Percentiles rank a stretch among this genome's conserved stretches.
These are phyloP conservation scores for Aspergillus panamensis DNA, from an alignment of 495 filamentous ascomycete species.

Conservation along the genomic window DNA sequence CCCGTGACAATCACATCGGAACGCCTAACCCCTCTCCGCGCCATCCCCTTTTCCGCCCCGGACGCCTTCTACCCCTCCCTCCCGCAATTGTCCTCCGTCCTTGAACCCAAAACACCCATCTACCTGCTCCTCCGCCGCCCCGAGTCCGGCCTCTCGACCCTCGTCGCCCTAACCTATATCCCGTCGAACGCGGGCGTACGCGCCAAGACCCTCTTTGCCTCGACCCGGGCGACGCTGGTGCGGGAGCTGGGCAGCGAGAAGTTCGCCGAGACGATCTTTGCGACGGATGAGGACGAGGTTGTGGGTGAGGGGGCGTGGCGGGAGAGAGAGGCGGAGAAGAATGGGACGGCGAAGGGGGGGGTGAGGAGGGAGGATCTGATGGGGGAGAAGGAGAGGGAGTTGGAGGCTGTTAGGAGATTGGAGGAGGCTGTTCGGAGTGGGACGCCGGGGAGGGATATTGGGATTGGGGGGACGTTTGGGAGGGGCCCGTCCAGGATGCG, in stretches of 20 bases:
- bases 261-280: constrained; percentile 79
- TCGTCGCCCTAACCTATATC: constrained; percentile 84
- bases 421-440: constrained; percentile 77
- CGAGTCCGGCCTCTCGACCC: constrained; percentile 42
- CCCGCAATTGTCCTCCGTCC: constrained; percentile 61
- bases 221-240: constrained; percentile 76
- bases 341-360: constrained; percentile 19
- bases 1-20: constrained; percentile 77
- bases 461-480: constrained; percentile 59
- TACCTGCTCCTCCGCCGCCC: constrained; percentile 82
- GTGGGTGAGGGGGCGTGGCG: constrained; percentile 69
- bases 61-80: constrained; percentile 57
- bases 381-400: constrained; percentile 79
- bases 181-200: constrained; percentile 86
- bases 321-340: constrained; percentile 66
- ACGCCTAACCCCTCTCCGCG: constrained; percentile 59
- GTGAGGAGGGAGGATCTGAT: constrained; percentile 59
- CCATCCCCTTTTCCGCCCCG: constrained; percentile 53
- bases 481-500: constrained; percentile 49
- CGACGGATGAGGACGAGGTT: constrained; percentile 63
- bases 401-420: constrained; percentile 71
- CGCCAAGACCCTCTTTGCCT: constrained; percentile 93
- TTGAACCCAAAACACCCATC: constrained; percentile 70
- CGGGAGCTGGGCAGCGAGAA: constrained; percentile 87
- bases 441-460: constrained; percentile 56